Evolutionary conservation across 805 yeast genomes (phyloP).

Genomic region (Hanseniaspora lachancei): DNA sequence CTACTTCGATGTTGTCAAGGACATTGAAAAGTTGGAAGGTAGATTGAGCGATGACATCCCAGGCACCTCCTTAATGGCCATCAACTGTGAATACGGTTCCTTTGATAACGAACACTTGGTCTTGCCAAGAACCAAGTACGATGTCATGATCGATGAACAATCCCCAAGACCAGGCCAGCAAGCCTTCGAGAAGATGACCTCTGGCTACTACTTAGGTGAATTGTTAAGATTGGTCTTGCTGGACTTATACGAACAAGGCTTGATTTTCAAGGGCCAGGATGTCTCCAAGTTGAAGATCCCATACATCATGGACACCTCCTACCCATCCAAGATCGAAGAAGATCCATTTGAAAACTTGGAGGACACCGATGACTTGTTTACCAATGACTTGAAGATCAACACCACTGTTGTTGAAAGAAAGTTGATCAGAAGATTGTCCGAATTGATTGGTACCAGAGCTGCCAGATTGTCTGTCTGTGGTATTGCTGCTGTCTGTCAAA

Average conservation of each 20-base stretch:
- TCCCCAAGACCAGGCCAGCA: constrained; percentile 97
- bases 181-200: constrained; percentile 90
- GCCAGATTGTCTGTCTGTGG: constrained; percentile 90
- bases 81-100: constrained; percentile 97
- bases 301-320: constrained; percentile 77
- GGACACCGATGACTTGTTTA: constrained; percentile 59
- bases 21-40: constrained; percentile 74
- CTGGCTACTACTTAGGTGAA: constrained; percentile 94
- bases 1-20: constrained; percentile 62
- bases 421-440: constrained; percentile 69
- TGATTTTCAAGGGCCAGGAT: constrained; percentile 61
- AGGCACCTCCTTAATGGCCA: constrained; percentile 68
- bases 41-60: constrained; percentile 50
- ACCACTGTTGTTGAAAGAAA: constrained; percentile 70
- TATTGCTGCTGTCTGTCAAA: constrained; percentile 82
- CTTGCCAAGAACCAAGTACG: constrained; percentile 85
- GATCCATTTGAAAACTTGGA: constrained; percentile 76
- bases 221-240: constrained; percentile 65
- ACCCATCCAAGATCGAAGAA: constrained; percentile 74
- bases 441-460: constrained; percentile 80
- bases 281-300: constrained; percentile 45
- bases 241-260: constrained; percentile 53
- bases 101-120: constrained; percentile 79
- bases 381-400: constrained; percentile 41
- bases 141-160: constrained; percentile 61